phyloP scores from a whole-genome alignment of 345 rosid species.

The Salix purpurea region DNA sequence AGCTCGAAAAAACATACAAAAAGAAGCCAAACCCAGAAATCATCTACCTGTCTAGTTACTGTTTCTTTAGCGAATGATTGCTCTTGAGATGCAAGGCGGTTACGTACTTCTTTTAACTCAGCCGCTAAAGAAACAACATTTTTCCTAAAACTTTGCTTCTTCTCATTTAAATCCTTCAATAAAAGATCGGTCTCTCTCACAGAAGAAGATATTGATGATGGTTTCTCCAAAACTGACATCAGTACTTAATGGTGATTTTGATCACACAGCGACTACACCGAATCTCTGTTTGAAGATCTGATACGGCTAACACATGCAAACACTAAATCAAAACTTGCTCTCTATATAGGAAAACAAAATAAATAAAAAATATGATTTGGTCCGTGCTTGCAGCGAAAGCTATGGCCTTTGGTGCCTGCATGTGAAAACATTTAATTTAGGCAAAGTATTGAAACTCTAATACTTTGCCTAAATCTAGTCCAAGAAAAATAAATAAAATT shows the following conservation, averaged over 20 bases:
- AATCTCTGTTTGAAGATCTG: slow-evolving; percentile 5
- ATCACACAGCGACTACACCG: slow-evolving; percentile 1
- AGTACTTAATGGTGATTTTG: neutral
- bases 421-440: slow-evolving; percentile 38
- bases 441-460: neutral
- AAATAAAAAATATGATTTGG: neutral
- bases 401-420: slow-evolving; percentile 32
- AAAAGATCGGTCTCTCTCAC: slow-evolving; percentile 63
- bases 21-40: slow-evolving; percentile 6
- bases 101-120: slow-evolving; percentile 74
- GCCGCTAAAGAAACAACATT: slow-evolving; percentile 84
- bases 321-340: slow-evolving; percentile 4
- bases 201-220: slow-evolving; percentile 13
- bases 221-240: slow-evolving; percentile 40
- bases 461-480: slow-evolving; percentile 1
- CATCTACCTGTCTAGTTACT: slow-evolving; percentile 61
- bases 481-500: slow-evolving; percentile 11
- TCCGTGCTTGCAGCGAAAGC: slow-evolving; percentile 20
- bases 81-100: slow-evolving; percentile 63
- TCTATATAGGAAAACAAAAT: neutral
- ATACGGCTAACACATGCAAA: neutral
- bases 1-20: neutral
- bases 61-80: slow-evolving; percentile 67
- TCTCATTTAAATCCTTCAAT: slow-evolving; percentile 83
- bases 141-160: slow-evolving; percentile 73